Percentiles rank a stretch among this genome's conserved stretches.
Conservation (phyloP, 371 early-diverging fungal species). For the Mucor plumbeus region DNA sequence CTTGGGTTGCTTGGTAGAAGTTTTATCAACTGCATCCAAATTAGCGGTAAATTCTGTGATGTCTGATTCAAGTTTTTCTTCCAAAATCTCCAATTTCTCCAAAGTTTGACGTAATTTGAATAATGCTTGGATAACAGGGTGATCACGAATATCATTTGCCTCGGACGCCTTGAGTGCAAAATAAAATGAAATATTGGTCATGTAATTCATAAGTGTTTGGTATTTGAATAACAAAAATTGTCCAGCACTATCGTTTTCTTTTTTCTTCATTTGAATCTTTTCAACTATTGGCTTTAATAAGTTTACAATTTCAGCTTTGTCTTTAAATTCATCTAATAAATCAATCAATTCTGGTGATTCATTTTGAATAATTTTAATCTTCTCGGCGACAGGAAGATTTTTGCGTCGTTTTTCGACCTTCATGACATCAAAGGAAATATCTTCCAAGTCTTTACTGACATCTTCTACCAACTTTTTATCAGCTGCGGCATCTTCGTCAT, state of each 20-base stretch:
- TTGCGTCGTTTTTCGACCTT: conserved; percentile 50
- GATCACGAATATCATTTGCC: conserved; percentile 64
- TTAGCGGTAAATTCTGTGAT: conserved; percentile 37
- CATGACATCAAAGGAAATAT: conserved; percentile 50
- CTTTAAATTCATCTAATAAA: conserved; percentile 76
- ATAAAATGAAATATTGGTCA: conserved; percentile 91
- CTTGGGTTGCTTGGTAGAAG: neutral
- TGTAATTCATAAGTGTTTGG: conserved; percentile 69
- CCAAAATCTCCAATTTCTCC: conserved; percentile 71
- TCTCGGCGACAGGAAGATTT: conserved; percentile 70
- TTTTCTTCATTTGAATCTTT: conserved; percentile 30
- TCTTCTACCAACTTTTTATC: conserved; percentile 55
- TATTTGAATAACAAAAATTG: conserved; percentile 61
- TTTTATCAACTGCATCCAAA: conserved; percentile 4
- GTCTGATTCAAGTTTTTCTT: conserved; percentile 53
- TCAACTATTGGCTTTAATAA: conserved; percentile 40
- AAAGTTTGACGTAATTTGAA: conserved; percentile 75
- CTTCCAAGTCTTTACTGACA: conserved; percentile 63
- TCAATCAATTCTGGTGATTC: conserved; percentile 86
- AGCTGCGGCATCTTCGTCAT: conserved; percentile 36
- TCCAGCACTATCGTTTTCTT: conserved; percentile 28
- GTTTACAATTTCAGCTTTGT: conserved; percentile 52
- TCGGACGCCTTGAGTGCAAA: conserved; percentile 78
- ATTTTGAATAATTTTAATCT: conserved; percentile 73
- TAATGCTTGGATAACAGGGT: conserved; percentile 85